phyloP scores from a whole-genome alignment of 768 basidiomycete species.

The Gautieria morchelliformis region DNA sequence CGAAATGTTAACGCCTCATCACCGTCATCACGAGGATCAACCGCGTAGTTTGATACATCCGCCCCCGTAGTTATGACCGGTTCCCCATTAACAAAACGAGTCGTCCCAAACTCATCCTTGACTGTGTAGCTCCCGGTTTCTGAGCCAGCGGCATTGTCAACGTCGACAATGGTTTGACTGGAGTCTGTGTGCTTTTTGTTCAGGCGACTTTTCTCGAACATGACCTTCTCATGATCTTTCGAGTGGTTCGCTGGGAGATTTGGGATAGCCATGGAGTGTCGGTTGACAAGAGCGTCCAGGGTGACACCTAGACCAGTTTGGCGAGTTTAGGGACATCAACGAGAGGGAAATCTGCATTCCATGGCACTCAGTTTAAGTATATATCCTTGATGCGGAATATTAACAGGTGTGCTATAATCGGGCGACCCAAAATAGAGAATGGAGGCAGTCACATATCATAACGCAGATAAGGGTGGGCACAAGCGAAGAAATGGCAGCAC shows the following conservation, averaged over 20 bases:
- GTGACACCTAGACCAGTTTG: too few relatives aligned
- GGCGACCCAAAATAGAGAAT: too few relatives aligned
- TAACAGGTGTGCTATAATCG: too few relatives aligned
- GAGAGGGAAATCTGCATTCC: too few relatives aligned
- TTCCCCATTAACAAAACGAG: constrained; percentile 10
- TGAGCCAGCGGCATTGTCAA: background rate
- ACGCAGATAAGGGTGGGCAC: too few relatives aligned
- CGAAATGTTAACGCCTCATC: constrained; percentile 48
- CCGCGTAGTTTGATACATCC: constrained; percentile 28
- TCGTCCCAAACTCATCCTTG: background rate
- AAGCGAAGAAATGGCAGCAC: too few relatives aligned
- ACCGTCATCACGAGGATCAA: constrained; percentile 49
- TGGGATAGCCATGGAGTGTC: background rate
- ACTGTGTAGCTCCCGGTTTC: constrained; percentile 1
- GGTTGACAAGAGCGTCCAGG: too few relatives aligned
- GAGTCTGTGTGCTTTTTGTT: background rate
- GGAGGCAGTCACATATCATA: too few relatives aligned
- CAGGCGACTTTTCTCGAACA: background rate
- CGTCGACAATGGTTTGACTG: background rate
- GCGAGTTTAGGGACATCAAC: too few relatives aligned
- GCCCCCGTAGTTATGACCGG: constrained; percentile 12
- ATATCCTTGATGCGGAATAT: too few relatives aligned
- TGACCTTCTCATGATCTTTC: background rate
- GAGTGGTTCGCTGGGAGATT: background rate
- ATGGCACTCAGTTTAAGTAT: too few relatives aligned